Conservation (phyloP, 306 rosid genomes). For the Prinsepia uniflora region DNA sequence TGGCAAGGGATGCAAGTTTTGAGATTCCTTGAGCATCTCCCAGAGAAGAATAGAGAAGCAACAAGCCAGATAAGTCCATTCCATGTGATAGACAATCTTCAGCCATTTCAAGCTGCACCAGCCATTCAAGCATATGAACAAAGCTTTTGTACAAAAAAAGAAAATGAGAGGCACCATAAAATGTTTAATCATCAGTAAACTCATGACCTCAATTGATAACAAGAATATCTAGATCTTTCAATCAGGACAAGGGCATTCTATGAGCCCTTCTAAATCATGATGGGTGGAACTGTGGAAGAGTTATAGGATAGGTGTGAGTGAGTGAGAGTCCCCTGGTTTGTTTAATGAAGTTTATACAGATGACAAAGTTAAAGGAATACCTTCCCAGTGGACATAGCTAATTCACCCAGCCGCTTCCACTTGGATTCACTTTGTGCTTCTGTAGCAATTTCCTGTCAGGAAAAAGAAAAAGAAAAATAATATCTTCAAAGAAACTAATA, state of each 20-base stretch:
- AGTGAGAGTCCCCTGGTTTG: neutral
- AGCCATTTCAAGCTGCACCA: constrained; percentile 90
- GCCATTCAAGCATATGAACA: constrained; percentile 9
- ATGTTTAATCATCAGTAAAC: constrained; percentile 1
- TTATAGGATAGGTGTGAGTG: neutral
- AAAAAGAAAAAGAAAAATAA: constrained; percentile 18
- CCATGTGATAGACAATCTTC: constrained; percentile 84
- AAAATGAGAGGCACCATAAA: neutral
- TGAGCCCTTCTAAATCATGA: neutral
- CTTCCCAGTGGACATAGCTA: constrained; percentile 91
- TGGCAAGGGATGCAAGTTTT: constrained; percentile 78
- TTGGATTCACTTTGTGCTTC: constrained; percentile 77
- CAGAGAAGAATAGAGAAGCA: constrained; percentile 89
- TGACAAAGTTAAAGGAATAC: constrained; percentile 33
- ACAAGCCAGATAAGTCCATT: constrained; percentile 83
- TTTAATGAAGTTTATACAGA: neutral
- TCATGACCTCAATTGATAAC: neutral
- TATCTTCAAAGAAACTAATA: constrained; percentile 6
- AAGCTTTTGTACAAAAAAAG: constrained; percentile 13
- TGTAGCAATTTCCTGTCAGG: constrained; percentile 70
- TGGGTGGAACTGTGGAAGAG: neutral
- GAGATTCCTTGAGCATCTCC: constrained; percentile 89
- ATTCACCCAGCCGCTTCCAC: constrained; percentile 96
- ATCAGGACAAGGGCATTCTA: neutral
- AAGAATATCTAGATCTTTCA: neutral